Conservation (phyloP, 192 early-diverging fungal species). For the Ambispora gerdemannii region DNA sequence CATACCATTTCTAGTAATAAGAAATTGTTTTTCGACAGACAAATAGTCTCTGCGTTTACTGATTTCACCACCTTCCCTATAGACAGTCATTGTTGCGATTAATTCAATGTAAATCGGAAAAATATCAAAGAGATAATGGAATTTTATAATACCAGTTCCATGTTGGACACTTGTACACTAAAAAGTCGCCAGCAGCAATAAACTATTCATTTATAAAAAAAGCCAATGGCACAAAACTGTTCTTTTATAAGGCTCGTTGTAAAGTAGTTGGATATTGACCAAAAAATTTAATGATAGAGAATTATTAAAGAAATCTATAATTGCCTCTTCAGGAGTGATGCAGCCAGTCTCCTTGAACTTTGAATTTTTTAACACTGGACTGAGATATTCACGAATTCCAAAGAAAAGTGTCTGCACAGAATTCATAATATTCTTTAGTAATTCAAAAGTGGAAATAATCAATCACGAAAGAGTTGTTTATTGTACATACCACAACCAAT, state of each 20-base stretch:
- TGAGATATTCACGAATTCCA: slow-evolving; percentile 84
- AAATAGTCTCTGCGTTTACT: slow-evolving; percentile 83
- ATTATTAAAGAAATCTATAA: too few relatives aligned
- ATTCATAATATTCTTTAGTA: too few relatives aligned
- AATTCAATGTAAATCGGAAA: background rate
- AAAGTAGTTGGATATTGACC: too few relatives aligned
- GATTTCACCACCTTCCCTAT: slow-evolving; percentile 55
- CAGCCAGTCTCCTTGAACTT: slow-evolving; percentile 96
- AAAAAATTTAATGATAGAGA: too few relatives aligned
- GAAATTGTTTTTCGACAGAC: slow-evolving; percentile 84
- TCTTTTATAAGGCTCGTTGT: too few relatives aligned
- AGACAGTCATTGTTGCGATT: background rate
- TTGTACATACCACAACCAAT: too few relatives aligned
- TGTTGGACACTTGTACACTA: slow-evolving; percentile 98
- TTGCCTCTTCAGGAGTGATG: slow-evolving; percentile 92
- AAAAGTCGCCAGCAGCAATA: slow-evolving; percentile 93
- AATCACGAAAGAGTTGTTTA: too few relatives aligned
- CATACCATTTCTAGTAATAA: slow-evolving; percentile 86
- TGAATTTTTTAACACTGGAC: slow-evolving; percentile 88
- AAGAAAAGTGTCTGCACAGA: slow-evolving; percentile 63
- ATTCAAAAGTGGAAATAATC: too few relatives aligned
- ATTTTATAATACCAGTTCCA: slow-evolving; percentile 91
- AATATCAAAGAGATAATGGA: background rate
- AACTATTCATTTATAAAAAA: slow-evolving; percentile 56
- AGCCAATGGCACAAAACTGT: too few relatives aligned